phyloP scores from a whole-genome alignment of 345 rosid genomes.

The Aegle marmelos region DNA sequence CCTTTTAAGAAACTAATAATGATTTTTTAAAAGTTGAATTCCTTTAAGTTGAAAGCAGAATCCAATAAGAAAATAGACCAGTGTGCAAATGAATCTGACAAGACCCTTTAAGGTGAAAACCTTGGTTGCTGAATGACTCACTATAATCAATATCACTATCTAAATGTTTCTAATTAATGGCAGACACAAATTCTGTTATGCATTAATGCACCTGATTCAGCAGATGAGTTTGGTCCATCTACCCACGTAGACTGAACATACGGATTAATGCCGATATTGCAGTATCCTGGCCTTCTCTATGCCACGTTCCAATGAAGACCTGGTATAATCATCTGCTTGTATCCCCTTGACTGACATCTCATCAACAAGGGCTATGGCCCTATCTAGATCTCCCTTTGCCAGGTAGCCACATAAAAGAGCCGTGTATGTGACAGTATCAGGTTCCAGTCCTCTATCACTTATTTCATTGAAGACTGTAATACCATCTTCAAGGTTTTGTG shows the following conservation, averaged over 20 bases:
- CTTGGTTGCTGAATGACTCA: background rate
- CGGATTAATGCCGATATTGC: background rate
- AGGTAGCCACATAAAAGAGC: slow-evolving; percentile 52
- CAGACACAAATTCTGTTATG: background rate
- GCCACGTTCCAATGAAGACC: slow-evolving; percentile 20
- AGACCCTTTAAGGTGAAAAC: background rate
- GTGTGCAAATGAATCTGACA: background rate
- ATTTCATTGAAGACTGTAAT: slow-evolving; percentile 32
- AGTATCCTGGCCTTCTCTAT: slow-evolving; percentile 29
- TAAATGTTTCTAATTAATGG: background rate
- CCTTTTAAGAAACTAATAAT: background rate
- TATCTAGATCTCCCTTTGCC: slow-evolving; percentile 39
- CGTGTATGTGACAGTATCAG: slow-evolving; percentile 62
- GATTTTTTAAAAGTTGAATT: background rate
- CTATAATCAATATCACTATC: background rate
- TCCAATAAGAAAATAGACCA: background rate
- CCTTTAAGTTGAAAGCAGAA: background rate
- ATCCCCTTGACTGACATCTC: slow-evolving; percentile 42
- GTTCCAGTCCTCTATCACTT: slow-evolving; percentile 19
- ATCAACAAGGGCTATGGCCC: slow-evolving; percentile 37
- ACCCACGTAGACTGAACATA: background rate
- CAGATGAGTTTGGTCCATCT: background rate
- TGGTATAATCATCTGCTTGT: slow-evolving; percentile 22
- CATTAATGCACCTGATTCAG: background rate
- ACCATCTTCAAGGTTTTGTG: slow-evolving; percentile 43